Evolutionary conservation across 352 stramenopile species (phyloP), one percentile per base, ranked within the genome.

Genomic region (Phytophthora chlamydospora): DNA sequence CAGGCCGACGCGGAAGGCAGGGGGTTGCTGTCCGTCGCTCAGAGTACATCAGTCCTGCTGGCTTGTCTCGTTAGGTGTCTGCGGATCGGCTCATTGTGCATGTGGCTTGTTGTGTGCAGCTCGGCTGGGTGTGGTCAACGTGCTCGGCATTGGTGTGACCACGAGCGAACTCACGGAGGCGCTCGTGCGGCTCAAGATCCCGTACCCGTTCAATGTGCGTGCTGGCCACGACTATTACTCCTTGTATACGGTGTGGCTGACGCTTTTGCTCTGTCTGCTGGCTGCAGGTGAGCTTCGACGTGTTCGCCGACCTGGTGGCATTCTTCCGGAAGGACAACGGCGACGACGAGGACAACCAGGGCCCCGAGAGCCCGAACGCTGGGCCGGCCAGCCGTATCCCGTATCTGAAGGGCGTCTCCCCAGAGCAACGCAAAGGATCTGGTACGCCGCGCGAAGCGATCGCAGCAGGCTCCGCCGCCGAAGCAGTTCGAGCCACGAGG

Each of bases 41-140:
- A 92, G 61, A 76, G 85, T 92, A 70, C 36, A 71, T 63, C 16
- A 35, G 16, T 34, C 11, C 3, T 65, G 27, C 17, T 24, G 31
- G 0, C 13, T 36, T 11, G 36, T 56, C 6, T 17, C 14, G n/a
- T 27, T 40, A 39, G 6, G 8, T 33, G 14, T 48, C 35, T 13
- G 38, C 27, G 13, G 14, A 51, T 33, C 39, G 14, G 21, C 32
- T 59, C 4, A 27, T 51, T 52, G 9, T 51, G 39, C 31, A 32
- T 34, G 38, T 63, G 12, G 48, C 8, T 36, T 19, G 39, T 38
- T 52, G 21, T 38, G 49, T 51, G 4, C 34, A 94, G 85, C 74
- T 33, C 83, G 83, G 0, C 63, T 79, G 13, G 85, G 81, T 29
- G 64, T 94, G 11, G 79, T 89, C 33, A 78, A 90, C 33, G 83